Evolutionary conservation across 78 protist genomes (phyloP).

Genomic region (Chrysochromulina tobinii): DNA sequence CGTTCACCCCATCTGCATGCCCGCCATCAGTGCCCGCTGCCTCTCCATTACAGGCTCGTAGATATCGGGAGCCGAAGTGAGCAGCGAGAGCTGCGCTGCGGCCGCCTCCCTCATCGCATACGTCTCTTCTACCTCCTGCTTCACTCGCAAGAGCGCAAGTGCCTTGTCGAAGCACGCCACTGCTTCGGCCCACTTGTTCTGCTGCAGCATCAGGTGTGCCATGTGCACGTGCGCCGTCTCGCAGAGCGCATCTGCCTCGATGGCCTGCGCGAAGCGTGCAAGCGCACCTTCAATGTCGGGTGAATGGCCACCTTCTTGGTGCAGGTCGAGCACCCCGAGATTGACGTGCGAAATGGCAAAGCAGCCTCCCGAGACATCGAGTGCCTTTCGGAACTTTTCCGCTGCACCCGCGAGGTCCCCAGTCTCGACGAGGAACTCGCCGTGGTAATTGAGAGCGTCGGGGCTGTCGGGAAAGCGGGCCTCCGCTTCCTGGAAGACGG

Average conservation of each 20-base stretch:
- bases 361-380: neutral
- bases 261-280: neutral
- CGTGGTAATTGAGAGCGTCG: neutral
- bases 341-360: neutral
- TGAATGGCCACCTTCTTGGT: too few relatives aligned
- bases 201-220: neutral
- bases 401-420: neutral
- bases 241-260: neutral
- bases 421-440: neutral
- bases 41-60: neutral
- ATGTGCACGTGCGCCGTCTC: conserved; percentile 25
- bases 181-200: neutral
- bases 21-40: neutral
- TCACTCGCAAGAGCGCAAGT: neutral
- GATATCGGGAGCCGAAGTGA: neutral
- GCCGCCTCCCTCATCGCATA: neutral
- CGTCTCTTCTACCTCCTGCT: neutral
- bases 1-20: too few relatives aligned
- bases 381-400: neutral
- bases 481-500: neutral
- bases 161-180: neutral
- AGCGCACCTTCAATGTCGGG: neutral
- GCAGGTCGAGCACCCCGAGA: neutral
- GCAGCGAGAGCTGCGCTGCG: neutral
- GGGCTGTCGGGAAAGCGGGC: neutral